Conservation (phyloP, 2,329 filamentous ascomycete species). For the Cytospora paraplurivora region DNA sequence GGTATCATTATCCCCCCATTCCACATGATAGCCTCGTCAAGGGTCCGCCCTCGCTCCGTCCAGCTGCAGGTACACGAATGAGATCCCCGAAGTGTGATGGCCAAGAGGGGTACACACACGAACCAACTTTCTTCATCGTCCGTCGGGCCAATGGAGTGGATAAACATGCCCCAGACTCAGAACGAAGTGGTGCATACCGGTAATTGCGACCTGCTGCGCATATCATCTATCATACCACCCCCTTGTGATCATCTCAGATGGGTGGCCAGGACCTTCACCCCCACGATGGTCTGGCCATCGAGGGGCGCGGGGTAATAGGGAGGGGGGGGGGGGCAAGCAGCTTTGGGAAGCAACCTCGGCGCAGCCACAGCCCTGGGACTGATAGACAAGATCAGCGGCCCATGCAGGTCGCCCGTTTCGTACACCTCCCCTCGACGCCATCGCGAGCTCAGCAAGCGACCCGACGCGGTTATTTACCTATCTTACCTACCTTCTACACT, state of each 20-base stretch:
- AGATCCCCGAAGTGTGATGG: conserved; percentile 2
- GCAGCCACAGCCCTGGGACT: neutral
- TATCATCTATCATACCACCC: neutral
- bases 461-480: neutral
- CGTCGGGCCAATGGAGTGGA: conserved; percentile 5
- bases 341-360: neutral
- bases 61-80: conserved; percentile 29
- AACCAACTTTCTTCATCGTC: neutral
- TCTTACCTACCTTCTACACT: neutral
- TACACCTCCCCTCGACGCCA: neutral
- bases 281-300: neutral
- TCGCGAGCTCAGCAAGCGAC: neutral
- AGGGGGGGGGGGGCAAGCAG: neutral
- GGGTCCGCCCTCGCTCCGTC: neutral
- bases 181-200: conserved; percentile 16
- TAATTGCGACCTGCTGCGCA: conserved; percentile 8
- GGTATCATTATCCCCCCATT: neutral
- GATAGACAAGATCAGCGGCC: neutral
- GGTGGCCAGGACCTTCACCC: neutral
- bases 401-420: conserved; percentile 1
- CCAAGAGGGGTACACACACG: neutral
- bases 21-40: neutral
- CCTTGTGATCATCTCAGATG: neutral
- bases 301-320: neutral
- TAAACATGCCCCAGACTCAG: neutral